Evolutionary conservation across 2,329 filamentous ascomycete genomes (phyloP).

Genomic region (Dactylellina cionopaga): DNA sequence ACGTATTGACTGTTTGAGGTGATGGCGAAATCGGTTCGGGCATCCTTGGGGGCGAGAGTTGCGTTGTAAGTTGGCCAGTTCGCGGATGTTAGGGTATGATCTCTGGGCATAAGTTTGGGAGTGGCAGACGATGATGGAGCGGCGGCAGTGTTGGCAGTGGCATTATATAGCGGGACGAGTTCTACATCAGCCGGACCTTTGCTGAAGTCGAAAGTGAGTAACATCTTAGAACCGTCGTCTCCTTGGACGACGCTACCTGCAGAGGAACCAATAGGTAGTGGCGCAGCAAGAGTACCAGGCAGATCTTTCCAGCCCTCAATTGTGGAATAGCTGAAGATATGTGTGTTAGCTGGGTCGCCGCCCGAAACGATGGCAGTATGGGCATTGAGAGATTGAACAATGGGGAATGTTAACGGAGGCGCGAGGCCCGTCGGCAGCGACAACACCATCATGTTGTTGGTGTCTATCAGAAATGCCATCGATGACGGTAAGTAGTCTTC

Average conservation of each 20-base stretch:
- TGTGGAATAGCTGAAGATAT: conserved; percentile 53
- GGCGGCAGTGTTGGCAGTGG: conserved; percentile 4
- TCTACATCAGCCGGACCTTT: conserved; percentile 44
- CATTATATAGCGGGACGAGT: conserved; percentile 43
- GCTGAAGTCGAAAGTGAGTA: conserved; percentile 57
- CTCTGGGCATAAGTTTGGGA: conserved; percentile 21
- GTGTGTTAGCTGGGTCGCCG: conserved; percentile 54
- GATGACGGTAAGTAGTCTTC: conserved; percentile 54
- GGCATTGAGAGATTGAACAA: conserved; percentile 49
- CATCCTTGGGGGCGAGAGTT: conserved; percentile 53
- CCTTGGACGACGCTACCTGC: conserved; percentile 54
- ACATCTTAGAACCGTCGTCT: conserved; percentile 56
- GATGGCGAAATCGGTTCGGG: conserved; percentile 54
- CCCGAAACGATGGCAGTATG: conserved; percentile 55
- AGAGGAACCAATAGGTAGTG: conserved; percentile 26
- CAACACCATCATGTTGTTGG: conserved; percentile 51
- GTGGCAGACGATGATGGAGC: conserved; percentile 20
- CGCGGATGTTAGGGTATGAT: conserved; percentile 49
- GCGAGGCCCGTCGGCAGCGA: conserved; percentile 54
- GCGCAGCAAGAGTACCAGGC: conserved; percentile 16
- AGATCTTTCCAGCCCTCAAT: conserved; percentile 54
- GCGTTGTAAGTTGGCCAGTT: conserved; percentile 56
- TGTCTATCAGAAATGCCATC: conserved; percentile 56
- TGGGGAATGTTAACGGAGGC: conserved; percentile 55
- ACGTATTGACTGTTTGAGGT: conserved; percentile 55